A percentile compares a stretch with the other conserved stretches of the same genome.
Conservation (phyloP, 1,139 yeast species). For the Suhomyces ambrosiae region DNA sequence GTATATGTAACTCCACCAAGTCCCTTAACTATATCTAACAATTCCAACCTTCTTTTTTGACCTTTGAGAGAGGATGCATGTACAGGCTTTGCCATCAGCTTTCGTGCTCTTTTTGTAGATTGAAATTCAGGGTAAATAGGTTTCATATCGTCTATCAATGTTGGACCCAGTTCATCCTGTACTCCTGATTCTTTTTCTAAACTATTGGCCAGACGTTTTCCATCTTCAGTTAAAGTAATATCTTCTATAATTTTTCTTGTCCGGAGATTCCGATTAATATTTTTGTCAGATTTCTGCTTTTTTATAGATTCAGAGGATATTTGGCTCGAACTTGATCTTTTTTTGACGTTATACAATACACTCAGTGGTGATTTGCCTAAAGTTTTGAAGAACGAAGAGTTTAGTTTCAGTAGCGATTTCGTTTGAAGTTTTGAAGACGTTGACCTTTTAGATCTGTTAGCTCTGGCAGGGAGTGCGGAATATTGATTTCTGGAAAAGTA, state of each 20-base stretch:
- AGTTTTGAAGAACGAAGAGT: conserved; percentile 22
- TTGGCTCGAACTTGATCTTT: conserved; percentile 1
- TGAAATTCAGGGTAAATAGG: conserved; percentile 17
- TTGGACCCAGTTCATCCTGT: conserved; percentile 4
- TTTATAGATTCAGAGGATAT: neutral
- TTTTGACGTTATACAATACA: conserved; percentile 21
- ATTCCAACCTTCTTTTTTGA: conserved; percentile 33
- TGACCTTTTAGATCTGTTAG: conserved; percentile 9
- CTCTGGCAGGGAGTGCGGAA: conserved; percentile 11
- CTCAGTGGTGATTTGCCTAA: conserved; percentile 32
- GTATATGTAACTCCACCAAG: conserved; percentile 48
- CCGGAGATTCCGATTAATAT: too few species aligned
- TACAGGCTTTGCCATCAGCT: conserved; percentile 7
- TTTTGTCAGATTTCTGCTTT: conserved; percentile 4
- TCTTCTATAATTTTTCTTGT: too few species aligned
- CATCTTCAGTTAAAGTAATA: too few species aligned
- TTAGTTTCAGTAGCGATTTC: conserved; percentile 22
- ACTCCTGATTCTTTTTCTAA: neutral
- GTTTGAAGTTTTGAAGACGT: conserved; percentile 4
- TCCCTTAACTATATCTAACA: conserved; percentile 39
- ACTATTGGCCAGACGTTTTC: too few species aligned
- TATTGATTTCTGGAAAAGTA: conserved; percentile 48
- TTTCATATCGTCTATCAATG: conserved; percentile 10
- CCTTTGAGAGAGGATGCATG: conserved; percentile 17
- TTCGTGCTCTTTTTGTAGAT: conserved; percentile 5